phyloP scores from a whole-genome alignment of 2,329 filamentous ascomycete species.

The Domatiomyces catenatus region DNA sequence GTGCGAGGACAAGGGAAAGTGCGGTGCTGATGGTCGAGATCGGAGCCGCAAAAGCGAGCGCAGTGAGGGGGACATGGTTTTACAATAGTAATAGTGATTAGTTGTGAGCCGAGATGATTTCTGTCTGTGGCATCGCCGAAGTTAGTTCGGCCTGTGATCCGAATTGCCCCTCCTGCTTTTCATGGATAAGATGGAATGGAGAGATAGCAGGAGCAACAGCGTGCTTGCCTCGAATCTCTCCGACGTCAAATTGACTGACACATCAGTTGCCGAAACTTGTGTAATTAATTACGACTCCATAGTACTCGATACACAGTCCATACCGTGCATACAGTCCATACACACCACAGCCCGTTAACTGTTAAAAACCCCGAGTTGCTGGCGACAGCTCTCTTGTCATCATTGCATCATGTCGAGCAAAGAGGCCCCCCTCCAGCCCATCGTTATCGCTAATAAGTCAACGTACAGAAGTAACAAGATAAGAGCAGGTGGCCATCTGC shows the following conservation, averaged over 20 bases:
- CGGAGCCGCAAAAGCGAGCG: neutral
- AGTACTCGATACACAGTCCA: no score
- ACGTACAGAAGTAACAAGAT: neutral
- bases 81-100: no score
- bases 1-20: neutral
- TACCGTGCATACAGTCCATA: no score
- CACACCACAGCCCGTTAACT: no score
- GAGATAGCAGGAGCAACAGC: no score
- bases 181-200: no score
- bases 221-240: no score
- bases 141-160: neutral
- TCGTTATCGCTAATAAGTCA: neutral
- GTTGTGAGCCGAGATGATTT: neutral
- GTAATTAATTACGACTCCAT: no score
- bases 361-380: neutral
- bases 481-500: no score
- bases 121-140: neutral
- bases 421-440: neutral
- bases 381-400: neutral
- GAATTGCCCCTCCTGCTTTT: no score
- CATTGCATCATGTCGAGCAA: neutral
- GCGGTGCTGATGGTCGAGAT: neutral
- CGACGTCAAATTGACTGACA: no score
- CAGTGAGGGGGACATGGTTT: neutral
- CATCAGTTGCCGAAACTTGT: no score